These are phyloP conservation scores for Rosa hybrid DNA, from an alignment of 331 rosid species.

Conservation along the genomic window DNA sequence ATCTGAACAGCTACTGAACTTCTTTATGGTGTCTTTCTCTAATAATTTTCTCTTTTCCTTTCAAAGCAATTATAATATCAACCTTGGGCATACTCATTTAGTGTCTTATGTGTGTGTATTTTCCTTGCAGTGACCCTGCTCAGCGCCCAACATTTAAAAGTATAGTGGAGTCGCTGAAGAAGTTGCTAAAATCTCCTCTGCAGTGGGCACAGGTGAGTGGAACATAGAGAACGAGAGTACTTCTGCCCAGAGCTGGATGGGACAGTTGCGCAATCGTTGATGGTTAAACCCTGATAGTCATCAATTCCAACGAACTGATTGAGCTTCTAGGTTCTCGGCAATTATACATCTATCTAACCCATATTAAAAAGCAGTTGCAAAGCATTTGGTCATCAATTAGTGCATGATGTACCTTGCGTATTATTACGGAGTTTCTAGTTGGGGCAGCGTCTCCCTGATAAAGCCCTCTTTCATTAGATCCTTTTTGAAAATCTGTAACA, in stretches of 20 bases:
- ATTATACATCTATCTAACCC: slow-evolving; percentile 25
- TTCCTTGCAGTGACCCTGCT: slow-evolving; percentile 63
- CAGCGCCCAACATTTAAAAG: slow-evolving; percentile 68
- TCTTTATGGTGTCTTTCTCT: neutral
- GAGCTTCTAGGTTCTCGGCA: slow-evolving; percentile 36
- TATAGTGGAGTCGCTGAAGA: slow-evolving; percentile 81
- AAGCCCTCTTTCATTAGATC: neutral
- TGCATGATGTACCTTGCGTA: too few species aligned
- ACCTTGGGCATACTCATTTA: neutral
- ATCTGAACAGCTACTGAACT: neutral
- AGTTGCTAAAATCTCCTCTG: slow-evolving; percentile 77
- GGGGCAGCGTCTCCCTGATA: neutral
- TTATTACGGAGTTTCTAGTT: neutral
- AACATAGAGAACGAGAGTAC: slow-evolving; percentile 10
- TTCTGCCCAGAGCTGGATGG: slow-evolving; percentile 11
- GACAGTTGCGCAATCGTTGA: slow-evolving; percentile 9
- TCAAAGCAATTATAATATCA: neutral
- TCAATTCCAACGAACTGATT: slow-evolving; percentile 22
- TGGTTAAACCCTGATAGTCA: slow-evolving; percentile 8
- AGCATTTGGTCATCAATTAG: neutral
- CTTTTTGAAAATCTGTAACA: neutral
- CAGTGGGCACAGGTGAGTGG: slow-evolving; percentile 63
- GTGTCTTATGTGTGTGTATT: slow-evolving; percentile 26
- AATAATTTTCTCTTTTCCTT: neutral
- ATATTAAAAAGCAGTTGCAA: neutral